phyloP scores from a whole-genome alignment of 345 rosid species.

The Aquilaria yunnanensis region DNA sequence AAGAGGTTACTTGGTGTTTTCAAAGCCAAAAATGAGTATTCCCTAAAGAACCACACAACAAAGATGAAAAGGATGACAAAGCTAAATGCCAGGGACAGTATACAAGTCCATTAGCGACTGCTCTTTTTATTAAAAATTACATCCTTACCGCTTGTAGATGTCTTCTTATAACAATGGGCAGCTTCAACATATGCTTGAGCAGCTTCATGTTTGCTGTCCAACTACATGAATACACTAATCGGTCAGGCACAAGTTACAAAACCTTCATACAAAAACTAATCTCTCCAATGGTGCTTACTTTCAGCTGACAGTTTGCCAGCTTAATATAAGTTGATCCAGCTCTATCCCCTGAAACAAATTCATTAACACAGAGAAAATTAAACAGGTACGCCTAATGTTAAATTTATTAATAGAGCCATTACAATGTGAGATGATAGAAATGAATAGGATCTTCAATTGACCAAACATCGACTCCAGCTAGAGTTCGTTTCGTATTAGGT shows the following conservation, averaged over 20 bases:
- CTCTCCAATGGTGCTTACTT: conserved; percentile 22
- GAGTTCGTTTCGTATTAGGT: background rate
- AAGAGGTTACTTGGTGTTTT: no score
- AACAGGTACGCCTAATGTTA: background rate
- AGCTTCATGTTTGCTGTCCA: conserved; percentile 72
- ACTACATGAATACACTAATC: conserved; percentile 31
- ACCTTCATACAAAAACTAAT: background rate
- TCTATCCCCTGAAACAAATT: conserved; percentile 49
- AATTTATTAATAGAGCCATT: background rate
- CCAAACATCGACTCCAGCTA: background rate
- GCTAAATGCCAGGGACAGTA: background rate
- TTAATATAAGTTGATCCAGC: conserved; percentile 56
- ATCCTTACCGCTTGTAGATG: conserved; percentile 41
- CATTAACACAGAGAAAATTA: background rate
- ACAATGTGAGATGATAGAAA: background rate
- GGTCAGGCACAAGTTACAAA: background rate
- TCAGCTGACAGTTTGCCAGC: conserved; percentile 53
- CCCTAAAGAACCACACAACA: no score
- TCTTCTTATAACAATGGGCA: conserved; percentile 69
- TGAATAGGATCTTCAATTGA: background rate
- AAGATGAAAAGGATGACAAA: background rate
- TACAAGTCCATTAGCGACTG: background rate
- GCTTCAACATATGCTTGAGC: conserved; percentile 69
- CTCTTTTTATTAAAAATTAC: background rate
- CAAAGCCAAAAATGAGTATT: no score